Evolutionary conservation across 768 basidiomycete species (phyloP).

Genomic region (Trametes cubensis): DNA sequence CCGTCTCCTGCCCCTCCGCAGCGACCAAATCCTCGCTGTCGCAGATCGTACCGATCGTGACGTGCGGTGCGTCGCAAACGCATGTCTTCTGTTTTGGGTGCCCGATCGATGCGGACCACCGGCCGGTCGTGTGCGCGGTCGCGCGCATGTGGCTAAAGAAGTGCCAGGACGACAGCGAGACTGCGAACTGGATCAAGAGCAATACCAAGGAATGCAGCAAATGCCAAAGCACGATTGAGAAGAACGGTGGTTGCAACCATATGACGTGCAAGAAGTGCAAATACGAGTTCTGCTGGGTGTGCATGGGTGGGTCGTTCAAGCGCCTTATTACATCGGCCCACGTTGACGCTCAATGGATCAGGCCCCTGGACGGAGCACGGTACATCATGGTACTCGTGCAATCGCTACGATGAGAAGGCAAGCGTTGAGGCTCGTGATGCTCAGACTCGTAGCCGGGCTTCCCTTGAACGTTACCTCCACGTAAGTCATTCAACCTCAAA

Average conservation of each 20-base stretch:
- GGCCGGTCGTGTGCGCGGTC: constrained; percentile 86
- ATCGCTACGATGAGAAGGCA: constrained; percentile 92
- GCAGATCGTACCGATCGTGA: constrained; percentile 85
- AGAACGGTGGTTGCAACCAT: constrained; percentile 99
- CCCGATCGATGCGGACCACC: constrained; percentile 82
- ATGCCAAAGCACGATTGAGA: constrained; percentile 98
- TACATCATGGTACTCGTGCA: constrained; percentile 97
- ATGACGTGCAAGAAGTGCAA: constrained; percentile 99
- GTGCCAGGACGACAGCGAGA: constrained; percentile 96
- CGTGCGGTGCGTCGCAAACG: constrained; percentile 67
- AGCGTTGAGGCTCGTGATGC: constrained; percentile 89
- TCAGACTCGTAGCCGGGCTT: constrained; percentile 87
- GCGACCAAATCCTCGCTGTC: constrained; percentile 73
- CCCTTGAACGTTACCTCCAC: constrained; percentile 93
- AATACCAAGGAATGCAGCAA: constrained; percentile 98
- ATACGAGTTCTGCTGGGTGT: constrained; percentile 99
- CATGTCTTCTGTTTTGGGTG: constrained; percentile 97
- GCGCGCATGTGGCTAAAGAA: constrained; percentile 96
- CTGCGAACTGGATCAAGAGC: constrained; percentile 99
- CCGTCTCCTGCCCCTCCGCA: constrained; percentile 87
- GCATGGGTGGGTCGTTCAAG: constrained; percentile 71
- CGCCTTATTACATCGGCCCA: not conserved
- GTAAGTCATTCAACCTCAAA: constrained; percentile 49
- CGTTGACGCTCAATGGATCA: constrained; percentile 29
- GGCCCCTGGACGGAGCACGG: constrained; percentile 98